Conservation (phyloP, 129 eudicot genomes). For the sunflower (Helianthus annuus) region DNA sequence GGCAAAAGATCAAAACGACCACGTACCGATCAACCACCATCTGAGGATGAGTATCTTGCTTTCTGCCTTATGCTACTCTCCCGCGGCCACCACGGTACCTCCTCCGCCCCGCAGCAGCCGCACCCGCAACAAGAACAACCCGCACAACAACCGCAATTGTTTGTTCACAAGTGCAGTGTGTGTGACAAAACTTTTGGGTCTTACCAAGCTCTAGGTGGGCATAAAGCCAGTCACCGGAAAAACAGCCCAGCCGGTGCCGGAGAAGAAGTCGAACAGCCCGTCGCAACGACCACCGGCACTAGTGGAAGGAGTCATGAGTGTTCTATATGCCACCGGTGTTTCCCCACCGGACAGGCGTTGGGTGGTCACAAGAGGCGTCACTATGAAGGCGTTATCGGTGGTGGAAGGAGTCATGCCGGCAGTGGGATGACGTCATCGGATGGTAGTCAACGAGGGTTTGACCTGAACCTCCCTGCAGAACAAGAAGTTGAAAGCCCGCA, state of each 20-base stretch:
- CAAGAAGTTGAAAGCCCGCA: slow-evolving; percentile 65
- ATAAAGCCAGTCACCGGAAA: slow-evolving; percentile 91
- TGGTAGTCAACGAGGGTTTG: slow-evolving; percentile 57
- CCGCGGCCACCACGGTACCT: slow-evolving; percentile 36
- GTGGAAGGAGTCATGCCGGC: neutral
- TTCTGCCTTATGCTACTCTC: slow-evolving; percentile 87
- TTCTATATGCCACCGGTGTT: slow-evolving; percentile 74
- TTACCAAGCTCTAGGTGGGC: slow-evolving; percentile 95
- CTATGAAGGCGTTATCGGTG: slow-evolving; percentile 66
- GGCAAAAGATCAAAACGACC: slow-evolving; percentile 81
- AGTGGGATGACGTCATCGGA: slow-evolving; percentile 56
- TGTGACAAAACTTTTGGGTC: slow-evolving; percentile 77
- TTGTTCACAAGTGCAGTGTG: slow-evolving; percentile 59
- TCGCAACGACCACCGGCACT: too few relatives aligned
- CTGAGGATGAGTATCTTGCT: slow-evolving; percentile 90
- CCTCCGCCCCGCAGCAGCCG: too few relatives aligned
- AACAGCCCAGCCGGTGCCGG: slow-evolving; percentile 24
- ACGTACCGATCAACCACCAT: slow-evolving; percentile 42
- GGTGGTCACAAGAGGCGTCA: slow-evolving; percentile 97
- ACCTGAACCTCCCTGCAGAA: slow-evolving; percentile 52
- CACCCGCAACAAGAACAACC: too few relatives aligned
- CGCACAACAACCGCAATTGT: neutral
- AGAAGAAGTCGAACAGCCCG: slow-evolving; percentile 35
- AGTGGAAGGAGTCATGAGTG: slow-evolving; percentile 74
- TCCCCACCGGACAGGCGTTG: slow-evolving; percentile 94